Base-by-base conservation (phyloP, 352 stramenopile species). In the Globisporangium barbulae region DNA sequence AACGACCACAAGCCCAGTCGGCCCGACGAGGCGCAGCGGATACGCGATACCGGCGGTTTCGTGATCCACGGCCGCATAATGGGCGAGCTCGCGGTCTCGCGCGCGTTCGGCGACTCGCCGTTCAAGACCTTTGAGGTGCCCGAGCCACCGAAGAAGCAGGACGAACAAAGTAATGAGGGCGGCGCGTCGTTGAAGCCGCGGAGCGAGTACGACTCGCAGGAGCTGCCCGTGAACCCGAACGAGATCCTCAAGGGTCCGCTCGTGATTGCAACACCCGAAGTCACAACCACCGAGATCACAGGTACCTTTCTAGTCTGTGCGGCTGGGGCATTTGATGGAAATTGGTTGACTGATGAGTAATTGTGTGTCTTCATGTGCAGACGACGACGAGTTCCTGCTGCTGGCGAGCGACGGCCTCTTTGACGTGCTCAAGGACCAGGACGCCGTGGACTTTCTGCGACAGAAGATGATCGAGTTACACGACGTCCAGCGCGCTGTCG, bases 1-100 rank as follows among this genome's bases (percentile, higher is more conserved):
- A 97, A 97, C 60, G 97, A 99, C 70, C 97, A 99, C 75, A 99
- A 99, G 75, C 96, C 97, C 15, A 89, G 78, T 74, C 81, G 86
- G 19, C 59, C 70, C 2, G 97, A 99, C 67, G 97, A 99, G 74
- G 93, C 95, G 5, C 91, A 97, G 65, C 85, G 97, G 55, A 97
- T 97, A 79, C 80, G 95, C 49, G 92, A 97, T n/a, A 97, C 94
- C 5, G 96, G 96, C 1, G 91, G 84, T 1, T 93, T 94, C 78
- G 85, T 94, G 28, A 93, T 94, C 52, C 83, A 94, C 45, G 86
- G 86, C 37, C 90, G 96, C 53, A 97, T 99, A 53, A 99, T 99
- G 96, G 86, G 86, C 30, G 84, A 95, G 64, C 70, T 95, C 6
- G 86, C 86, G 0, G 86, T 95, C 47, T 93, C 86, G 9, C 73